A percentile compares a stretch with the other conserved stretches of the same genome.
Conservation (phyloP, 148 eudicot species). For the Rhododendron mucronatum region DNA sequence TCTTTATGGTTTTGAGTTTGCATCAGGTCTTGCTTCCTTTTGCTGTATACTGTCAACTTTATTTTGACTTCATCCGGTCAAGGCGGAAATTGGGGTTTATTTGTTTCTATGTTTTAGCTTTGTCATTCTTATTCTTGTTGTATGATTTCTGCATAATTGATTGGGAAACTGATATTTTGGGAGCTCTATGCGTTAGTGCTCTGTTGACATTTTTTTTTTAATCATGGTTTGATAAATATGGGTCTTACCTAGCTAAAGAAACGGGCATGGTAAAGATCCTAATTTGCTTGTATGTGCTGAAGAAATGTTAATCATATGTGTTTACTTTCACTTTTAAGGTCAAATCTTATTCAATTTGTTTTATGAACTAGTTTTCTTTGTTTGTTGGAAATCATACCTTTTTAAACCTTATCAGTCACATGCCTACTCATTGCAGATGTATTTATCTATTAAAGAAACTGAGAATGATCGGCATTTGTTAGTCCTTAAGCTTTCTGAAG, state of each 20-base stretch:
- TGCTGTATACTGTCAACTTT: neutral
- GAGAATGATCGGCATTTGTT: constrained; percentile 34
- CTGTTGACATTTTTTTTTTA: neutral
- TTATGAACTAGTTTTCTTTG: neutral
- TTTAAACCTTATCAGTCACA: neutral
- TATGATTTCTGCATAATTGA: neutral
- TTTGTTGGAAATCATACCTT: neutral
- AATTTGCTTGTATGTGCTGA: neutral
- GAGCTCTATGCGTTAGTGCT: neutral
- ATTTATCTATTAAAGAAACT: constrained; percentile 13
- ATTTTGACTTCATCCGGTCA: neutral
- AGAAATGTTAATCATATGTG: neutral
- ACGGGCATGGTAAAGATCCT: neutral
- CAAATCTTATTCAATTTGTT: neutral
- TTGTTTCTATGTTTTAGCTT: neutral
- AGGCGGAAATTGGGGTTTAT: neutral
- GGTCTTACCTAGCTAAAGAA: neutral
- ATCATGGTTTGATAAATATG: neutral
- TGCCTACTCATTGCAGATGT: constrained; percentile 28
- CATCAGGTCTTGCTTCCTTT: neutral
- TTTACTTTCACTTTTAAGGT: neutral
- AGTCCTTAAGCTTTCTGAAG: constrained; percentile 47
- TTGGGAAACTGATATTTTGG: neutral
- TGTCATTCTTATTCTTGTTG: neutral
- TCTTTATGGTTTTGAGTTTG: neutral